Evolutionary conservation across 2,329 filamentous ascomycete genomes (phyloP).

Genomic region (Stemphylium beticola): DNA sequence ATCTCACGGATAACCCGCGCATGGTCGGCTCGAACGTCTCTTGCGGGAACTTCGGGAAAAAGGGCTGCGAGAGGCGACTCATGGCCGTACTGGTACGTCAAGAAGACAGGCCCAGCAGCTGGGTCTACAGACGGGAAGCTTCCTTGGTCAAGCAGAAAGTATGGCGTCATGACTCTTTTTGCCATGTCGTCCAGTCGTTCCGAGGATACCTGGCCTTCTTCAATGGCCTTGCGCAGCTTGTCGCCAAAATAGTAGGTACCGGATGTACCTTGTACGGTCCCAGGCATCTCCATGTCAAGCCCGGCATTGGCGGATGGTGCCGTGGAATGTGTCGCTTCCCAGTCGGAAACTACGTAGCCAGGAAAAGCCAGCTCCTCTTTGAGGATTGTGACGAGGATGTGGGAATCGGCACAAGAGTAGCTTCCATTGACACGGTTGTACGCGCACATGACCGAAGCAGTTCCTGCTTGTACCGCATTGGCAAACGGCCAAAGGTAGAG

Average conservation of each 20-base stretch:
- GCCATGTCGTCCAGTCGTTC: constrained; percentile 55
- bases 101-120: neutral
- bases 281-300: constrained; percentile 58
- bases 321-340: constrained; percentile 53
- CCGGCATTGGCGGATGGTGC: constrained; percentile 53
- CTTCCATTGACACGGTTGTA: constrained; percentile 37
- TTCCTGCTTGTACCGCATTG: constrained; percentile 64
- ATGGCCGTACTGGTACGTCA: constrained; percentile 22
- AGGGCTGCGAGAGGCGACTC: constrained; percentile 39
- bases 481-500: constrained; percentile 66
- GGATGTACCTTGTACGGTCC: constrained; percentile 30
- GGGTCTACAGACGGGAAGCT: constrained; percentile 45
- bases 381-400: constrained; percentile 30
- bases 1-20: constrained; percentile 49
- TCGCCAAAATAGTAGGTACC: constrained; percentile 34
- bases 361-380: constrained; percentile 61
- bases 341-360: constrained; percentile 51
- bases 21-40: constrained; percentile 50
- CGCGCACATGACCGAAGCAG: constrained; percentile 63
- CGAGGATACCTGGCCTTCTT: constrained; percentile 50
- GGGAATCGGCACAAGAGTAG: neutral
- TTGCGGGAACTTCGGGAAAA: constrained; percentile 17
- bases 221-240: constrained; percentile 46
- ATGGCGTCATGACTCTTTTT: constrained; percentile 54
- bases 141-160: constrained; percentile 52